phyloP scores from a whole-genome alignment of 768 basidiomycete genomes.

The Pulveroboletus sp. region DNA sequence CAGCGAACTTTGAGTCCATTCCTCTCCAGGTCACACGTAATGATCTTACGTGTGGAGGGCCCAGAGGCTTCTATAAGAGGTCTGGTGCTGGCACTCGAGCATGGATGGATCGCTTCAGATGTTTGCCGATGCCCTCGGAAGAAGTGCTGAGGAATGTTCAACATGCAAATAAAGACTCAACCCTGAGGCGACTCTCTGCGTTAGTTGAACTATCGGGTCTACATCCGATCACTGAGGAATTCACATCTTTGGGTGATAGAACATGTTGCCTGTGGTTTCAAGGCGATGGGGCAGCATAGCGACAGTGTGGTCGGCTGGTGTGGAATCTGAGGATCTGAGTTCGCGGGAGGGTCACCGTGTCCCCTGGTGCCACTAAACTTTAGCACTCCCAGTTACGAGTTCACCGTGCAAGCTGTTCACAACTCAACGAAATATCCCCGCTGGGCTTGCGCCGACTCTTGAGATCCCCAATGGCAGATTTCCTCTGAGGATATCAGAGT shows the following conservation, averaged over 20 bases:
- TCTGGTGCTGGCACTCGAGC: constrained; percentile 3
- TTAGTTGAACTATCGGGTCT: constrained; percentile 4
- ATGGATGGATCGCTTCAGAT: constrained; percentile 3
- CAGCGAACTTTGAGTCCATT: constrained; percentile 7
- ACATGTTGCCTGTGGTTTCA: neutral
- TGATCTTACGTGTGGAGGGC: constrained; percentile 9
- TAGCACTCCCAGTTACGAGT: neutral
- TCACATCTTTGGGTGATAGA: neutral
- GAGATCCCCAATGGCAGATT: neutral
- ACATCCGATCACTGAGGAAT: neutral
- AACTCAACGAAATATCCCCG: neutral
- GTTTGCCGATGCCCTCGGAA: neutral
- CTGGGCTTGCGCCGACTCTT: neutral
- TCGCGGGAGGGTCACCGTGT: neutral
- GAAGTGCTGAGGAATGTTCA: neutral
- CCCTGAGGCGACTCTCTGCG: neutral
- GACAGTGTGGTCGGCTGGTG: neutral
- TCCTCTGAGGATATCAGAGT: neutral
- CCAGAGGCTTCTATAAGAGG: constrained; percentile 9
- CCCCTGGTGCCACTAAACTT: neutral
- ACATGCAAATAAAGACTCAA: neutral
- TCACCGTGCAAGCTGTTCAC: constrained; percentile 1
- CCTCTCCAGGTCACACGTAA: constrained; percentile 12
- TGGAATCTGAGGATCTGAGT: neutral
- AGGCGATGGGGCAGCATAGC: neutral